phyloP scores from a whole-genome alignment of 1,284 basidiomycete genomes.

The Tilletiopsis washingtonensis region DNA sequence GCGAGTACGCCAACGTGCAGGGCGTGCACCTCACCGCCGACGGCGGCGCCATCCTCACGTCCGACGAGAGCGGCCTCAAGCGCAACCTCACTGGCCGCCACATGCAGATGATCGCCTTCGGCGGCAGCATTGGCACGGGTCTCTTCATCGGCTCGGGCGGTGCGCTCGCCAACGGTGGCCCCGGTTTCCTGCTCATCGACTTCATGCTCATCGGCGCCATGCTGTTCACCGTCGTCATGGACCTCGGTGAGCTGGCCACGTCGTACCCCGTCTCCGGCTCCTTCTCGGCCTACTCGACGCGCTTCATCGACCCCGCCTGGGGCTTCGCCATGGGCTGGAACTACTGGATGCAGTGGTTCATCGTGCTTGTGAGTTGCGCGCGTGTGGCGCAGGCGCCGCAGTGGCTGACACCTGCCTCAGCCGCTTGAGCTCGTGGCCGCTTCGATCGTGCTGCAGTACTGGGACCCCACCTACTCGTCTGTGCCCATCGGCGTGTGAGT shows the following conservation, averaged over 20 bases:
- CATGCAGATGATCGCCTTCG: slow-evolving; percentile 52
- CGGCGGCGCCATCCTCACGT: slow-evolving; percentile 3
- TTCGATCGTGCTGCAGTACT: slow-evolving; percentile 38
- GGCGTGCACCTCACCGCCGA: neutral
- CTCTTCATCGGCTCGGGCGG: slow-evolving; percentile 51
- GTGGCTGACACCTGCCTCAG: too few relatives aligned
- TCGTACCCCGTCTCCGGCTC: slow-evolving; percentile 34
- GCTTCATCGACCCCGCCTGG: slow-evolving; percentile 38
- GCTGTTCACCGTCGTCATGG: slow-evolving; percentile 48
- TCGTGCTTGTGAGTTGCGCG: too few relatives aligned
- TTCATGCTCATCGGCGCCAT: slow-evolving; percentile 39
- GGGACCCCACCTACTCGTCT: slow-evolving; percentile 22
- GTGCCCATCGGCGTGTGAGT: slow-evolving; percentile 29
- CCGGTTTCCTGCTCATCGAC: slow-evolving; percentile 48
- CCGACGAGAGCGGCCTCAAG: slow-evolving; percentile 20
- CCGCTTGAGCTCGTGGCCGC: slow-evolving; percentile 41
- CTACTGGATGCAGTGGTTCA: slow-evolving; percentile 44
- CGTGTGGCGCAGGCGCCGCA: too few relatives aligned
- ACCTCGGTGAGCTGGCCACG: slow-evolving; percentile 39
- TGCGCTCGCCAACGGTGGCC: slow-evolving; percentile 51
- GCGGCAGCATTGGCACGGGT: slow-evolving; percentile 54
- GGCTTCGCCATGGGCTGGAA: slow-evolving; percentile 43
- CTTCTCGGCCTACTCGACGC: slow-evolving; percentile 31
- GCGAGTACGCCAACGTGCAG: slow-evolving; percentile 9
- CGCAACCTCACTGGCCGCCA: slow-evolving; percentile 28